Percentiles rank a stretch among this genome's conserved stretches.
phyloP scores from a whole-genome alignment of 345 rosid species.

The Raphanus raphanistrum region DNA sequence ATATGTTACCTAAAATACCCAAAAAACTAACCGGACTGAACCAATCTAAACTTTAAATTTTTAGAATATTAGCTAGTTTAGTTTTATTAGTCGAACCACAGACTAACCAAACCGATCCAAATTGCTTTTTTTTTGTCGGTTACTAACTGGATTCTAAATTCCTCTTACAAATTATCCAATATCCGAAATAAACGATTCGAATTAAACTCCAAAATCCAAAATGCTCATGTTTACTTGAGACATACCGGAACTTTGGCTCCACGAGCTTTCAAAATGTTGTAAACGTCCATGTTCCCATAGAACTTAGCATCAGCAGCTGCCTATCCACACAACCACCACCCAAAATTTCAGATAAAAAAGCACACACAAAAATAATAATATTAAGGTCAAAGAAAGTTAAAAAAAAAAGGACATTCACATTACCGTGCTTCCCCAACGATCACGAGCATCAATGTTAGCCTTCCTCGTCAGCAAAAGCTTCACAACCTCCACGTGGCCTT shows the following conservation, averaged over 20 bases:
- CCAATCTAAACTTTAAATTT: no score
- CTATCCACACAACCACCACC: constrained; percentile 46
- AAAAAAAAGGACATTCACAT: neutral
- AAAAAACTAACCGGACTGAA: no score
- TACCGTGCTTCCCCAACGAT: constrained; percentile 99
- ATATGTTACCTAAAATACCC: no score
- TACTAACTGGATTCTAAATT: no score
- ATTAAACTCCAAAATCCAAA: no score
- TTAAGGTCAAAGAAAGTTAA: neutral
- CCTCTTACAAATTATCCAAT: no score
- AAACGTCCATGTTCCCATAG: constrained; percentile 79
- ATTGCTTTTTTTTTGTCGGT: no score
- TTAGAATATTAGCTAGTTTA: no score
- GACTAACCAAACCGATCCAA: no score
- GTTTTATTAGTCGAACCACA: no score
- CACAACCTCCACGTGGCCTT: constrained; percentile 86
- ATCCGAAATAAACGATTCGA: no score
- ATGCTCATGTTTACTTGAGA: no score
- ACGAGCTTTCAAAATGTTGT: constrained; percentile 78
- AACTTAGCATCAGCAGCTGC: constrained; percentile 93
- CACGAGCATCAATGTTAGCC: constrained; percentile 93
- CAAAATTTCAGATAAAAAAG: constrained; percentile 17
- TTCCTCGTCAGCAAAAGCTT: constrained; percentile 58
- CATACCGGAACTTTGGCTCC: constrained; percentile 90
- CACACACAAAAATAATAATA: neutral